phyloP scores from a whole-genome alignment of 495 filamentous ascomycete species.

The Sordaria brevicollis region DNA sequence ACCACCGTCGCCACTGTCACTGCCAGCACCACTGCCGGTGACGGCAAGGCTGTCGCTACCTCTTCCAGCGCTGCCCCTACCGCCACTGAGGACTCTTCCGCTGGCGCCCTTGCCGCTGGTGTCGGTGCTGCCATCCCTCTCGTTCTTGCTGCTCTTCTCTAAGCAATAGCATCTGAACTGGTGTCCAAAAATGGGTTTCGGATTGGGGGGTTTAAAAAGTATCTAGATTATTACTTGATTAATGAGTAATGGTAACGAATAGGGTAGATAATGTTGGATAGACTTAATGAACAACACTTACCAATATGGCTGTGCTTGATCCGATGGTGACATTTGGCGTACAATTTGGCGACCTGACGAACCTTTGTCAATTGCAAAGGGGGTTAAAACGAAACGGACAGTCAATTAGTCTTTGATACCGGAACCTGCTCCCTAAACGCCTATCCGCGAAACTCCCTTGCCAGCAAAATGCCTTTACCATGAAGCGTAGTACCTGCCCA shows the following conservation, averaged over 20 bases:
- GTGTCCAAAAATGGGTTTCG: background rate
- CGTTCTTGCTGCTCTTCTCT: background rate
- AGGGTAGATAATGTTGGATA: background rate
- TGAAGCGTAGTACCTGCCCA: background rate
- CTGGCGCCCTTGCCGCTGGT: background rate
- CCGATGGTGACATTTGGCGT: background rate
- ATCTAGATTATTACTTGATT: background rate
- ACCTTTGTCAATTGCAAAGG: background rate
- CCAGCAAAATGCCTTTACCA: background rate
- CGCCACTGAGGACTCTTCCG: background rate
- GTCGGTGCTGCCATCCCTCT: background rate
- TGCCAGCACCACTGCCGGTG: background rate
- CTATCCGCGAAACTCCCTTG: background rate
- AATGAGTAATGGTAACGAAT: background rate
- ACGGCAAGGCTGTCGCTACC: background rate
- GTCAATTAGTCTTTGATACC: background rate
- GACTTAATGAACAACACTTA: background rate
- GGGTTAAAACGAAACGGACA: background rate
- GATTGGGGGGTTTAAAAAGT: accelerated
- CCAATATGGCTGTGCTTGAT: background rate
- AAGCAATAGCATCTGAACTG: background rate
- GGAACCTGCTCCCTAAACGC: background rate
- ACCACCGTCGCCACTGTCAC: background rate
- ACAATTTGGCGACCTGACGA: background rate
- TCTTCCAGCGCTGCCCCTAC: background rate